Conservation (phyloP, 257 asterid species). For the Leptodermis oblonga region DNA sequence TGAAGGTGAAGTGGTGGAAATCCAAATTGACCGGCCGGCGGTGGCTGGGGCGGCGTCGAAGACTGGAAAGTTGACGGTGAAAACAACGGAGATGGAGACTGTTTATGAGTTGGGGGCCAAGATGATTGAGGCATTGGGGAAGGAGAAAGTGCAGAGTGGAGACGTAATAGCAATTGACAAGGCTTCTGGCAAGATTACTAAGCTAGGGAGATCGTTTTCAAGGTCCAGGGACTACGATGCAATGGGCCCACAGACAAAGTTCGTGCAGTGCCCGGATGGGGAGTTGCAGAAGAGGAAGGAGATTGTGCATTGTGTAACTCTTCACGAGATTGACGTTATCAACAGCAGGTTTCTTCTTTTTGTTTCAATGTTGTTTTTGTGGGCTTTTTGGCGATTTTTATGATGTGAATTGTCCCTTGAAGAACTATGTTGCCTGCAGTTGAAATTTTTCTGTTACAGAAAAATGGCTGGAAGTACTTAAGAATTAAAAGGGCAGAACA, state of each 20-base stretch:
- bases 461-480: neutral
- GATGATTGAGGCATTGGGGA: slow-evolving; percentile 90
- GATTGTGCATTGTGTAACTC: slow-evolving; percentile 86
- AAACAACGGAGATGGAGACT: slow-evolving; percentile 91
- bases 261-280: slow-evolving; percentile 97
- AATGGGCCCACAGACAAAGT: slow-evolving; percentile 89
- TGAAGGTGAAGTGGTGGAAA: slow-evolving; percentile 90
- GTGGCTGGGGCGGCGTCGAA: slow-evolving; percentile 73
- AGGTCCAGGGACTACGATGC: slow-evolving; percentile 94
- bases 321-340: slow-evolving; percentile 91
- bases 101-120: slow-evolving; percentile 81
- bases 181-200: slow-evolving; percentile 82
- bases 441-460: neutral
- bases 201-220: slow-evolving; percentile 84
- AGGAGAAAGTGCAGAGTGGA: slow-evolving; percentile 93
- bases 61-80: slow-evolving; percentile 76
- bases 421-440: neutral
- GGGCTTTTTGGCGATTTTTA: neutral
- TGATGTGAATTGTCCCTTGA: neutral
- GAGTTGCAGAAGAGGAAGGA: slow-evolving; percentile 98
- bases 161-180: slow-evolving; percentile 88
- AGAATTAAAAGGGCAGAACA: neutral
- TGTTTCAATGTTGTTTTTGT: neutral
- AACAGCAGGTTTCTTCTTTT: slow-evolving; percentile 62
- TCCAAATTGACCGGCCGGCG: slow-evolving; percentile 75